Percentiles rank a stretch among this genome's conserved stretches.
Evolutionary conservation across 2,329 filamentous ascomycete genomes (phyloP).

Genomic region (Phoma sp.): DNA sequence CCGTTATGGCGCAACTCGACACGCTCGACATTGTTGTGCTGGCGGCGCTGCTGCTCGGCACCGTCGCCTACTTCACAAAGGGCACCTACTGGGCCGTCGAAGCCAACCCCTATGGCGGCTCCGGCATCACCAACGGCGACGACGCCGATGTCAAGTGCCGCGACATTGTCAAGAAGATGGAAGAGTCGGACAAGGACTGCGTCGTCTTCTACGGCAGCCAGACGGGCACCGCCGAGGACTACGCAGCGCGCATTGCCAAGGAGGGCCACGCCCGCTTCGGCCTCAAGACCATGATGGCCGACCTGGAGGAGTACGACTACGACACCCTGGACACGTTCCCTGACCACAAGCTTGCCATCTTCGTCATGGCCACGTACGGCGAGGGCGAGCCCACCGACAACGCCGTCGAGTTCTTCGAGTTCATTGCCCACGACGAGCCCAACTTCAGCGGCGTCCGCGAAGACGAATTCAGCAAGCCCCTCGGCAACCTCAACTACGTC

Average conservation of each 20-base stretch:
- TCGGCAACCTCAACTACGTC: constrained; percentile 88
- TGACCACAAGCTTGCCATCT: constrained; percentile 89
- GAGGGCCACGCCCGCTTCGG: constrained; percentile 96
- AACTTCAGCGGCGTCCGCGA: constrained; percentile 74
- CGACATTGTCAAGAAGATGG: constrained; percentile 94
- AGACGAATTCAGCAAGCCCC: constrained; percentile 68
- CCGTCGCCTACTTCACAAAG: constrained; percentile 96
- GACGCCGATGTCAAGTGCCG: constrained; percentile 81
- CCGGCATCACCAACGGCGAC: constrained; percentile 70
- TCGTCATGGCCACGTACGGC: constrained; percentile 95
- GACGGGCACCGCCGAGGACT: constrained; percentile 97
- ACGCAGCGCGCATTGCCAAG: constrained; percentile 93
- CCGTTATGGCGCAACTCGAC: constrained; percentile 88
- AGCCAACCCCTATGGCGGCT: constrained; percentile 86
- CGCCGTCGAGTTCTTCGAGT: constrained; percentile 98
- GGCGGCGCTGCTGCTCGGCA: constrained; percentile 80
- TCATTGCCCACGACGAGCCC: constrained; percentile 81
- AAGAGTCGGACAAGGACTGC: constrained; percentile 94
- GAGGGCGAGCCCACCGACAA: constrained; percentile 99
- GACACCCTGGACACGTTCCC: constrained; percentile 91
- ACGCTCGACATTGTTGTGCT: constrained; percentile 95
- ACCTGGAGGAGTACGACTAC: constrained; percentile 96
- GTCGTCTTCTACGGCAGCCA: constrained; percentile 98
- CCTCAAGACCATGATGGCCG: constrained; percentile 96
- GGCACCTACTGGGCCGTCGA: constrained; percentile 89